Base-by-base conservation (phyloP, 306 rosid species). In the Citrullus amarus region DNA sequence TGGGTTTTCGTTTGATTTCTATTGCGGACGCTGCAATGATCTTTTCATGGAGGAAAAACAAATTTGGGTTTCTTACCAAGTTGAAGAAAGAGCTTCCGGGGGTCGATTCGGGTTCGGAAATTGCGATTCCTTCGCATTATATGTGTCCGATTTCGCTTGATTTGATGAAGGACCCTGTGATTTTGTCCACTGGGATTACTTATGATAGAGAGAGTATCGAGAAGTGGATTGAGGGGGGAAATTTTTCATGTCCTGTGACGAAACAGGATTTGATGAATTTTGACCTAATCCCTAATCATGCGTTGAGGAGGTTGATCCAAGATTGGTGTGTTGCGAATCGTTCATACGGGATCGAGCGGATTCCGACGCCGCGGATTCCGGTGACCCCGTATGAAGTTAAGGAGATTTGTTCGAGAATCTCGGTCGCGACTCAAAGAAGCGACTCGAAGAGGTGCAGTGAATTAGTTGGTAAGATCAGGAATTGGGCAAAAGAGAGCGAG, bases 141-240 rank as follows among this genome's bases (percentile, higher is more conserved):
- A 85, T 89, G 39, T 94, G 97, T 60, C 98, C 96, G 20, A 88
- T 94, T 4, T 81, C 93, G 3, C 88, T 92, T 17, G 98, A 94
- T 54, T 65, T 92, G 80, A 94, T 94, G 96, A 92, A 85, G 32
- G 97, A 94, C 30, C 98, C 98, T 0, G 97, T 94, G 15, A 92
- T 94, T 2, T 36, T 94, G 16, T 80, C 83, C 5, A 92, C 97
- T 0, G 98, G 98, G 13, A 90, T 93, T 57, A 88, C 97, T 63
- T 92, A 89, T 75, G 97, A 94, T 82, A 78, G 98, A 8, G 92
- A 86, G 16, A 90, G 92, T 88, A 94, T 92, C 74, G 97, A 94
- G 84, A 86, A 80, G 72, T 94, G 98, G 98, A 75, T 94, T 18
- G 94, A 94, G 4, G 65, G 83, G 0, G 96, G 94, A 4, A 90